phyloP scores from a whole-genome alignment of 108 stramenopile genomes.

The Nannochloropsis granulata region DNA sequence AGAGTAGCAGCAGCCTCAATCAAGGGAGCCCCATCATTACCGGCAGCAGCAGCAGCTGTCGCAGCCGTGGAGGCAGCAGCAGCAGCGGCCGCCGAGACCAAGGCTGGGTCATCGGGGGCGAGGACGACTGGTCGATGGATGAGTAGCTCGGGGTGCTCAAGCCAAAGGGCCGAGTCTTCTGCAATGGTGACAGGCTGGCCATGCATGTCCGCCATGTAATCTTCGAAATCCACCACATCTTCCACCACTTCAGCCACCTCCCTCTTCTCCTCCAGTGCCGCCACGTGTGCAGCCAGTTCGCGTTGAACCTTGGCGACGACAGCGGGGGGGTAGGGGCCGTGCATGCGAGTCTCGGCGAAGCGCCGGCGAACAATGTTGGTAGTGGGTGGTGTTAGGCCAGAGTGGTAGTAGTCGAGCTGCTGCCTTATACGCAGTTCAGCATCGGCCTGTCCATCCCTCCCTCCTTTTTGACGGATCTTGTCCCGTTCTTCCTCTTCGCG shows the following conservation, averaged over 20 bases:
- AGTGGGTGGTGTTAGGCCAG: constrained; percentile 68
- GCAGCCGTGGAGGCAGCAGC: not conserved
- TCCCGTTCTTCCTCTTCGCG: constrained; percentile 52
- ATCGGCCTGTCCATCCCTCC: constrained; percentile 36
- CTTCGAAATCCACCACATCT: not conserved
- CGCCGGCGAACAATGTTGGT: constrained; percentile 59
- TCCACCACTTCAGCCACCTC: not conserved
- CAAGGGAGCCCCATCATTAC: not conserved
- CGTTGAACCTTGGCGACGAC: not conserved
- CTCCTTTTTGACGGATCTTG: not conserved
- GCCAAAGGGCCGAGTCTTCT: not conserved
- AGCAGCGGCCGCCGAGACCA: not conserved
- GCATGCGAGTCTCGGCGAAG: constrained; percentile 43
- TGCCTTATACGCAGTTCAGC: constrained; percentile 33
- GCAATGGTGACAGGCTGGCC: not conserved
- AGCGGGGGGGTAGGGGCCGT: not conserved
- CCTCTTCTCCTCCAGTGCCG: not conserved
- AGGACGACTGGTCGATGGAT: not conserved
- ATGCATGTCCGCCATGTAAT: not conserved
- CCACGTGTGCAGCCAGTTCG: not conserved
- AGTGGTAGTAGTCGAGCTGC: constrained; percentile 57
- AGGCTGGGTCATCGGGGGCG: not conserved
- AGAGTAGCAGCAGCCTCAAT: not conserved
- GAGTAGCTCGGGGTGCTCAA: not conserved
- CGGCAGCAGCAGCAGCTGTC: not conserved